Evolutionary conservation across 2,329 filamentous ascomycete genomes (phyloP), one percentile per base, ranked within the genome.

Genomic region (Fusarium chaquense): DNA sequence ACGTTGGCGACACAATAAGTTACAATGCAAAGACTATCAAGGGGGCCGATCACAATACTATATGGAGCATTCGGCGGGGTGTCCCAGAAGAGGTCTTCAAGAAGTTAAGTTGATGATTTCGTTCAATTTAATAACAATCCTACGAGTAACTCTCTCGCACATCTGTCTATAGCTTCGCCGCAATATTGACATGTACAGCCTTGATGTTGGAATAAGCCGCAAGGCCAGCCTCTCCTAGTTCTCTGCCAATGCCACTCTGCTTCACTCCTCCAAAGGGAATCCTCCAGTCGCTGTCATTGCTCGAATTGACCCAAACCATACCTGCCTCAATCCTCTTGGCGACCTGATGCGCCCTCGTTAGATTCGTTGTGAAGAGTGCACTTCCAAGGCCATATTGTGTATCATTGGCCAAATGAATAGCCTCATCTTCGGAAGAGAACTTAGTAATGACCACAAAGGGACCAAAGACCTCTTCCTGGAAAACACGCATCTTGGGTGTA

Each of bases 331-430:
- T 86, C 18, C 84, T 84, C 63, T 85, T 84, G 6, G 86, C 83
- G 1, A 84, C 80, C 15, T 81, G 80, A 67, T 85, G 84, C 5
- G 83, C 80, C 30, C 79, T 78, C 57, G 81, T 83, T 52, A 91
- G 81, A 72, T 90, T 85, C 58, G 85, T 81, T 0, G 85, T 91
- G 70, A 91, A 91, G 3, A 92, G 78, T 0, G 89, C 86, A 11
- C 85, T 85, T 3, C 86, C 89, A 0, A 91, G 82, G 2, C 89
- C 89, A 68, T 90, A 91, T 1, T 83, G 85, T 0, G 86, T 86
- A 73, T 89, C 78, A 44, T 84, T 85, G 18, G 83, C 83, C 59
- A 83, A 70, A 13, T 40, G 51, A 20, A 85, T 72, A 1, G 81
- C 83, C 35, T 84, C 81, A 5, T 77, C 77, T 60, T 84, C 82